These are phyloP conservation scores for Zostera marina DNA, from an alignment of 116 monocot genomes.

Conservation along the genomic window DNA sequence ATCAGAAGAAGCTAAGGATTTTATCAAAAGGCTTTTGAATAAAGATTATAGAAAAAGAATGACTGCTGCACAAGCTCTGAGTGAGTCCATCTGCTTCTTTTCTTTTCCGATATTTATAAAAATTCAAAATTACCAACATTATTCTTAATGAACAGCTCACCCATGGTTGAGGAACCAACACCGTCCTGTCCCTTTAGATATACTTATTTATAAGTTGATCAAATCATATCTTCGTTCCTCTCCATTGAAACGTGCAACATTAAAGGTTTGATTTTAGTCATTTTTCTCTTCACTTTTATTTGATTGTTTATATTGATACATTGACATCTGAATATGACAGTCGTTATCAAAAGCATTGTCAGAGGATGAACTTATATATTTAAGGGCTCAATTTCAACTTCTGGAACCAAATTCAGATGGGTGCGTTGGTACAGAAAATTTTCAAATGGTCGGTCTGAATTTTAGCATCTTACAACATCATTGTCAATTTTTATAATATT, in stretches of 20 bases:
- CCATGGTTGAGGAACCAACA: conserved; percentile 84
- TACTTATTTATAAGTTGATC: conserved; percentile 69
- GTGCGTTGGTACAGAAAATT: conserved; percentile 55
- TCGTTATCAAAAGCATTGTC: conserved; percentile 77
- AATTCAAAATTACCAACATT: neutral
- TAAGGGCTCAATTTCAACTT: conserved; percentile 62
- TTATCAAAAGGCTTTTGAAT: conserved; percentile 80
- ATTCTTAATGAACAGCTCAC: conserved; percentile 43
- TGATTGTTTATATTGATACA: neutral
- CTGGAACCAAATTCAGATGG: conserved; percentile 72
- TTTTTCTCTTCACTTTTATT: neutral
- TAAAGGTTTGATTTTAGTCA: conserved; percentile 37
- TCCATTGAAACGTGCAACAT: conserved; percentile 70
- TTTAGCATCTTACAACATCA: neutral
- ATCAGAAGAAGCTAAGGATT: conserved; percentile 77
- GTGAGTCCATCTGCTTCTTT: conserved; percentile 23
- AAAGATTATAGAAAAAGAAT: conserved; percentile 98
- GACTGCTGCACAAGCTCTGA: conserved; percentile 91
- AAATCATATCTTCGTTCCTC: conserved; percentile 71
- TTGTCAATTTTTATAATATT: neutral
- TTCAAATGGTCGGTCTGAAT: conserved; percentile 34
- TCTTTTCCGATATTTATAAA: neutral
- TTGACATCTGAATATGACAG: conserved; percentile 13
- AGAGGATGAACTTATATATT: conserved; percentile 67
- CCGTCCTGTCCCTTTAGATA: conserved; percentile 42